These are phyloP conservation scores for Lojkania enalia DNA, from an alignment of 2,329 filamentous ascomycete species.

Conservation along the genomic window DNA sequence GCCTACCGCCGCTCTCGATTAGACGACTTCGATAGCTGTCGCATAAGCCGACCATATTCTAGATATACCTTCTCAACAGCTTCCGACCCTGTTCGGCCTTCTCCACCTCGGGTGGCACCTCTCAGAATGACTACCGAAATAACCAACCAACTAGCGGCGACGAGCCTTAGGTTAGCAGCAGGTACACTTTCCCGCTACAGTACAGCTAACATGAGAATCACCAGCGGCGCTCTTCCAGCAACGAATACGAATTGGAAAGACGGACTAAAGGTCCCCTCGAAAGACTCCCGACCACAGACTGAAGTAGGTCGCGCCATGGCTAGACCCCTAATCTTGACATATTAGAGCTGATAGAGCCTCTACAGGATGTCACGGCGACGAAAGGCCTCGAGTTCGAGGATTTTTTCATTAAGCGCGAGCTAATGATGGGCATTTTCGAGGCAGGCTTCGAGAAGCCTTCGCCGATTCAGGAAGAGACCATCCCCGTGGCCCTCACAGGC, in stretches of 20 bases:
- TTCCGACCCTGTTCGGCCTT: conserved; percentile 19
- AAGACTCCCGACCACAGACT: conserved; percentile 78
- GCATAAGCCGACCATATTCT: conserved; percentile 16
- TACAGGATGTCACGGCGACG: conserved; percentile 92
- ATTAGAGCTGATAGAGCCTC: background rate
- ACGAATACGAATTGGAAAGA: conserved; percentile 72
- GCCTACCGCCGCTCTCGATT: conserved; percentile 19
- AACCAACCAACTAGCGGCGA: conserved; percentile 61
- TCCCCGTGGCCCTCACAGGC: conserved; percentile 92
- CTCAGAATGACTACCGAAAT: conserved; percentile 54
- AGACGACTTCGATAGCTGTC: conserved; percentile 24
- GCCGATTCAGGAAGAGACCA: conserved; percentile 98
- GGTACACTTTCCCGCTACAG: background rate
- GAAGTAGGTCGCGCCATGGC: conserved; percentile 57
- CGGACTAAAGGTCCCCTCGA: conserved; percentile 69
- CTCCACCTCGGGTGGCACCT: conserved; percentile 29
- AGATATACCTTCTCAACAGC: conserved; percentile 10
- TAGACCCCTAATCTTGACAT: background rate
- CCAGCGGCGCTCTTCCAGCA: conserved; percentile 52
- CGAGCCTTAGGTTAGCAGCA: conserved; percentile 52
- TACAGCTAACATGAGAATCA: conserved; percentile 12
- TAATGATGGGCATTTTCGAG: conserved; percentile 99
- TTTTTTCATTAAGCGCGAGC: conserved; percentile 89
- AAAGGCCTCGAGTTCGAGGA: conserved; percentile 98
- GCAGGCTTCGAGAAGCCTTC: conserved; percentile 98